Percentiles rank a stretch among this genome's conserved stretches.
These are phyloP conservation scores for Sclerotinia trifoliorum DNA, from an alignment of 2,329 filamentous ascomycete species.

Conservation along the genomic window DNA sequence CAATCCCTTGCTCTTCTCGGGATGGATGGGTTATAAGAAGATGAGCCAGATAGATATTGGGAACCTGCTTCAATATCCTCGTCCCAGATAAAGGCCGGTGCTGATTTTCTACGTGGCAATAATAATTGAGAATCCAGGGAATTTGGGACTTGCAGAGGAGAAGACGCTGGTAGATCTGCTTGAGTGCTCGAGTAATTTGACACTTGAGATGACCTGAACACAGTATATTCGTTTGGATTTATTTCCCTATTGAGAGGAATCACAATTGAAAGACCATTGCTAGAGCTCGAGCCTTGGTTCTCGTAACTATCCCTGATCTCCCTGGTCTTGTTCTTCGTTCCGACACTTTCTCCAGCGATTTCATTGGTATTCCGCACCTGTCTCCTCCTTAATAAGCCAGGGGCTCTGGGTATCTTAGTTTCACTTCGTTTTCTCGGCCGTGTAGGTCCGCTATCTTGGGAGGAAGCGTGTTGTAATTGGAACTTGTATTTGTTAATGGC, in stretches of 20 bases:
- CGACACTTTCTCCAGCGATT: constrained; percentile 24
- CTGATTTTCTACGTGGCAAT: constrained; percentile 6
- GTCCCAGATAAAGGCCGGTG: constrained; percentile 28
- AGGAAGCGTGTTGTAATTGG: constrained; percentile 3
- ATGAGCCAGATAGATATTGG: constrained; percentile 28
- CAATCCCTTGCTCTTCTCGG: constrained; percentile 11
- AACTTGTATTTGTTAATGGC: neutral
- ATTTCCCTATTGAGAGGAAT: constrained; percentile 27
- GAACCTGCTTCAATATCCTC: constrained; percentile 33
- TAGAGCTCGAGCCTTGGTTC: constrained; percentile 25
- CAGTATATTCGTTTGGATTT: constrained; percentile 28
- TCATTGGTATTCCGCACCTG: constrained; percentile 21
- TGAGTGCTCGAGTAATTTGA: constrained; percentile 10
- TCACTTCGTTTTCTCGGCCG: constrained; percentile 28
- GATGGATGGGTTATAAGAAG: constrained; percentile 24
- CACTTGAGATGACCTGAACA: constrained; percentile 25
- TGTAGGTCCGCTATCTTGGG: constrained; percentile 28
- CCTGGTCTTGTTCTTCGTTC: constrained; percentile 1
- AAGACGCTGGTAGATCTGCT: constrained; percentile 2
- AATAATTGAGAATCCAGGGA: constrained; percentile 19
- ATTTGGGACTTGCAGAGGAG: constrained; percentile 16
- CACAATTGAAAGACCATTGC: constrained; percentile 22
- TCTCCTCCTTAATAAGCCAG: constrained; percentile 10
- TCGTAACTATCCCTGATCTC: constrained; percentile 37
- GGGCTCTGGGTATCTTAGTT: neutral